Evolutionary conservation across 257 asterid genomes (phyloP).

Genomic region (Solanum chmielewskii): DNA sequence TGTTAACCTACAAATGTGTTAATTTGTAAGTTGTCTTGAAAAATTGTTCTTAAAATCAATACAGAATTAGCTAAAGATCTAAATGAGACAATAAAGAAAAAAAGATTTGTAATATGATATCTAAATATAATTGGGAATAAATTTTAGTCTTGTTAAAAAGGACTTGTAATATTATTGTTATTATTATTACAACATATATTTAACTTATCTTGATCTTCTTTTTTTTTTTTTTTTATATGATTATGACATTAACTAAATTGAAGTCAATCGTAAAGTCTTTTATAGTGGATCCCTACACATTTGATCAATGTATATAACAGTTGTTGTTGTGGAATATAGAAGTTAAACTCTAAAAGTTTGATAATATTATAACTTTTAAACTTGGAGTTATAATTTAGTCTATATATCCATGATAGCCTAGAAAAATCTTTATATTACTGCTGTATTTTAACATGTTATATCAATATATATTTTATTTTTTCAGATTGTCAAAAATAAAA

Average conservation of each 20-base stretch:
- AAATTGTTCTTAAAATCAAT: not conserved
- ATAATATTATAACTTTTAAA: not conserved
- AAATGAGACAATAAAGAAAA: not conserved
- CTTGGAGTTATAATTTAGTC: not conserved
- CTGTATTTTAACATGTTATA: not conserved
- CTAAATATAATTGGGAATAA: not conserved
- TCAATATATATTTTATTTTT: too few species aligned
- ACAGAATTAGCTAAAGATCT: not conserved
- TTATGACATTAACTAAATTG: not conserved
- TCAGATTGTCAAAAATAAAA: too few species aligned
- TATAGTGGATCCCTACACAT: not conserved
- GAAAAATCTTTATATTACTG: too few species aligned
- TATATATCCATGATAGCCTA: not conserved
- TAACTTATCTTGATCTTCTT: not conserved
- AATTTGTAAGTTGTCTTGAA: not conserved
- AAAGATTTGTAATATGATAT: not conserved
- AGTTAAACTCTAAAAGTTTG: not conserved
- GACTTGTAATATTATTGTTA: not conserved
- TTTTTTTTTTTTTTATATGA: not conserved
- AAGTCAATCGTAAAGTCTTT: not conserved
- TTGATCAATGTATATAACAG: not conserved
- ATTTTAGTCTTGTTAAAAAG: not conserved
- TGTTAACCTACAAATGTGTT: not conserved
- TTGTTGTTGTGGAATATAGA: not conserved
- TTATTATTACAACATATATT: not conserved